phyloP scores from a whole-genome alignment of 1,139 yeast genomes.

The Scheffersomyces quercinus region DNA sequence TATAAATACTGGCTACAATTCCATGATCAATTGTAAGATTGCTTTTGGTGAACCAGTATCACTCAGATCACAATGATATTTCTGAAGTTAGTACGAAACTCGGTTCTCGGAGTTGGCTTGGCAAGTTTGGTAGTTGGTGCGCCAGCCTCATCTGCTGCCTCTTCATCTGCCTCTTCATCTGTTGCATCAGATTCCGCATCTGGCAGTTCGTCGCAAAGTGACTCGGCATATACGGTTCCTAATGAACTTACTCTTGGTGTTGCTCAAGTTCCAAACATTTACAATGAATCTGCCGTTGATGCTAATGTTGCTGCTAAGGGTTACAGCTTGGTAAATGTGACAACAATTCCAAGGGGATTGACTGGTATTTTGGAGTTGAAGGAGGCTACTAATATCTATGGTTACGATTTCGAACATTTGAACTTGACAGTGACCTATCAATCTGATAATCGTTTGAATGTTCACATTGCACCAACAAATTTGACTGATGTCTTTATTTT shows the following conservation, averaged over 20 bases:
- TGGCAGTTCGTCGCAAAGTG: neutral
- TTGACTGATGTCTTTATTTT: constrained; percentile 24
- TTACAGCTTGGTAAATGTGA: constrained; percentile 19
- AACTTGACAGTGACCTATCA: constrained; percentile 29
- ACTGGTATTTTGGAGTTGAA: constrained; percentile 22
- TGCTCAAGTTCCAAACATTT: constrained; percentile 26
- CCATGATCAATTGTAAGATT: no score
- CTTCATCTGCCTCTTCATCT: neutral
- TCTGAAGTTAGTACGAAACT: neutral
- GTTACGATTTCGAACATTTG: constrained; percentile 27
- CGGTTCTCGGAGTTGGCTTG: neutral
- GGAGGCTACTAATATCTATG: constrained; percentile 28
- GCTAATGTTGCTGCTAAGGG: constrained; percentile 28
- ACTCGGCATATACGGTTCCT: constrained; percentile 7
- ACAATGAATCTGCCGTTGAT: constrained; percentile 24
- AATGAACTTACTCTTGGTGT: constrained; percentile 19
- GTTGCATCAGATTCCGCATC: neutral
- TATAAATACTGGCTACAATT: no score
- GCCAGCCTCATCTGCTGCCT: neutral
- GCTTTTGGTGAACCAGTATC: no score
- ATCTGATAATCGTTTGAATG: constrained; percentile 21
- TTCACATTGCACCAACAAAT: constrained; percentile 25
- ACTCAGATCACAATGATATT: neutral
- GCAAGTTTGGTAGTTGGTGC: neutral
- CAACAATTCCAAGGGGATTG: constrained; percentile 18